phyloP scores from a whole-genome alignment of 306 rosid species.

The Cicer arietinum region DNA sequence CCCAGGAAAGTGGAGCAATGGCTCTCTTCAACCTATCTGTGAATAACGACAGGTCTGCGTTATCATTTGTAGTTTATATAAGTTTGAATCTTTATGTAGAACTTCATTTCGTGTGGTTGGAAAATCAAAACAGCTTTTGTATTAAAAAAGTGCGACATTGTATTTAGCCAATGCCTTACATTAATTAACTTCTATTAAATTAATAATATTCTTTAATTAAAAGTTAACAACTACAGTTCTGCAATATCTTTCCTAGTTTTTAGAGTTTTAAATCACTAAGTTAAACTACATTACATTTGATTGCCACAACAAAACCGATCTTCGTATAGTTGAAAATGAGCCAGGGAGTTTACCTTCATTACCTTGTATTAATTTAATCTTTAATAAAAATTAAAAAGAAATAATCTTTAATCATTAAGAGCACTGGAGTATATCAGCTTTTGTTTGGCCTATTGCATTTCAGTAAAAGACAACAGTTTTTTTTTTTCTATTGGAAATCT shows the following conservation, averaged over 20 bases:
- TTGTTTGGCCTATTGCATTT: too few relatives aligned
- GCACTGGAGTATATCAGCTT: too few relatives aligned
- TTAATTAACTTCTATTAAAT: neutral
- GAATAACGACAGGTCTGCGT: constrained; percentile 78
- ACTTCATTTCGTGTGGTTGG: constrained; percentile 32
- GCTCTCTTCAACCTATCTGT: constrained; percentile 98
- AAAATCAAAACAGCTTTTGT: constrained; percentile 34
- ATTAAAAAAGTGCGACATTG: constrained; percentile 10
- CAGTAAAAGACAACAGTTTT: neutral
- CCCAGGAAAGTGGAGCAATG: constrained; percentile 97
- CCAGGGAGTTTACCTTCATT: neutral
- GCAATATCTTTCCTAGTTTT: neutral
- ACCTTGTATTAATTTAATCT: neutral
- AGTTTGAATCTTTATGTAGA: constrained; percentile 26
- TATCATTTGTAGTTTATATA: constrained; percentile 8
- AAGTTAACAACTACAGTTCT: neutral
- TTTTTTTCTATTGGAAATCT: neutral
- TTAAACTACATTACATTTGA: neutral
- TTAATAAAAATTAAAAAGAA: neutral
- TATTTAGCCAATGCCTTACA: constrained; percentile 20
- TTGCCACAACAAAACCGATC: neutral
- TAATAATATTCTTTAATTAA: neutral
- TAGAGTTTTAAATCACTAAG: too few relatives aligned
- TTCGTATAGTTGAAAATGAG: neutral
- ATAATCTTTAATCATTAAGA: neutral